Evolutionary conservation across 495 filamentous ascomycete genomes (phyloP), one percentile per base, ranked within the genome.

Genomic region (Penicillium cosmopolitanum): DNA sequence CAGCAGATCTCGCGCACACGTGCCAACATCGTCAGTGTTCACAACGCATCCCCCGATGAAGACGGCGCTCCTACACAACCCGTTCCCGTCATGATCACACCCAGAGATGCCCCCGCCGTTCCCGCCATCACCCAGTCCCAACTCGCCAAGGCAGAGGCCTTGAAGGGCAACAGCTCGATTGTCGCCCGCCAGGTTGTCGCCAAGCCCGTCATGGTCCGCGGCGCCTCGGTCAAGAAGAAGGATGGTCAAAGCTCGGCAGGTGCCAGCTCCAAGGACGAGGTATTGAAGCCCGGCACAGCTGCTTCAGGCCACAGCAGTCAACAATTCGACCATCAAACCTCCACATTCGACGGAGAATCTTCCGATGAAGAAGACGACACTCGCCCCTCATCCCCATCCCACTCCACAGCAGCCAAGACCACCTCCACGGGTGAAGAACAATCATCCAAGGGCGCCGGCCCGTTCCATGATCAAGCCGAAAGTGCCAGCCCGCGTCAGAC

Each of bases 21-120:
- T 68, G 93, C 96, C 15, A 90, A 89, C 48, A 88, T 97, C 61
- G 91, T 98, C 59, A 95, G 90, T 64, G 91, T 97, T 52, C 92
- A 89, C 70, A 76, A 71, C 46, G 4, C 46, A 35, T 80, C 70
- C 40, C 72, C 73, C 40, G 68, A 56, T 3, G 66, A 63, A 16
- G 58, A 72, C 5, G 66, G 38, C 16, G 46, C 63, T 12, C 61
- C 63, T 25, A 58, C 54, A 43, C 62, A 50, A 16, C 47, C 50
- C 0, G 33, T 53, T 11, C 56, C 66, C 1, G 46, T 53, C 31
- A 62, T 70, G 58, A 68, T 76, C 33, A 74, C 76, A 4, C 69
- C 74, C 10, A 68, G 67, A n/a, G 74, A 79, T 48, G 72, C 80
- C 34, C 81, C 81, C 11, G 79, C 81, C 9, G 80, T 84, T 6